Percentiles rank a stretch among this genome's conserved stretches.
Conservation (phyloP, 129 eudicot species). For the Ambrosia artemisiifolia region DNA sequence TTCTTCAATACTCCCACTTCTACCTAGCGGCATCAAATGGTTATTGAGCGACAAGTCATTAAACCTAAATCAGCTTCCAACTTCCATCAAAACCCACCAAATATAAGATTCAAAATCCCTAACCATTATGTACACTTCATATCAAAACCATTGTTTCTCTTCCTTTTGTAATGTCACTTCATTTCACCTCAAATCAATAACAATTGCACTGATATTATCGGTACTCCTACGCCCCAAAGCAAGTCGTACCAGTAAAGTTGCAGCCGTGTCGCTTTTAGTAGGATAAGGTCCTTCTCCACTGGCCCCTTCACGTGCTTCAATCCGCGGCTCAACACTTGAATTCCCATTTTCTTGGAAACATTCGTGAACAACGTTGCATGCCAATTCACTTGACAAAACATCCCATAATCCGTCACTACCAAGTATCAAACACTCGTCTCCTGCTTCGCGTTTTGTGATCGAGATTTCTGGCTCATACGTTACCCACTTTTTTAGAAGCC, state of each 20-base stretch:
- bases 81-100: background rate
- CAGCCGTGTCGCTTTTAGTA: constrained; percentile 32
- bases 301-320: constrained; percentile 16
- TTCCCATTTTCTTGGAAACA: constrained; percentile 18
- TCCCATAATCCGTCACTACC: constrained; percentile 62
- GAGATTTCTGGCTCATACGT: constrained; percentile 54
- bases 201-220: constrained; percentile 49
- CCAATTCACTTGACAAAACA: constrained; percentile 35
- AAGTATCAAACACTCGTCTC: constrained; percentile 40
- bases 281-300: background rate
- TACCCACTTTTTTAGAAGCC: constrained; percentile 37
- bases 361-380: constrained; percentile 30
- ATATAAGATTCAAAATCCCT: background rate
- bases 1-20: background rate
- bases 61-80: background rate
- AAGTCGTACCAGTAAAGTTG: constrained; percentile 46
- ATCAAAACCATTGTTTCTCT: background rate
- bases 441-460: constrained; percentile 34
- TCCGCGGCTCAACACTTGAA: background rate
- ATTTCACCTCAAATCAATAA: constrained; percentile 42
- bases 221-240: constrained; percentile 47
- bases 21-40: background rate
- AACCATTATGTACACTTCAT: constrained; percentile 9
- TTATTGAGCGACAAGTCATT: background rate
- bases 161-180: constrained; percentile 1